Evolutionary conservation across 352 stramenopile genomes (phyloP).

Genomic region (Peronospora belbahrii): DNA sequence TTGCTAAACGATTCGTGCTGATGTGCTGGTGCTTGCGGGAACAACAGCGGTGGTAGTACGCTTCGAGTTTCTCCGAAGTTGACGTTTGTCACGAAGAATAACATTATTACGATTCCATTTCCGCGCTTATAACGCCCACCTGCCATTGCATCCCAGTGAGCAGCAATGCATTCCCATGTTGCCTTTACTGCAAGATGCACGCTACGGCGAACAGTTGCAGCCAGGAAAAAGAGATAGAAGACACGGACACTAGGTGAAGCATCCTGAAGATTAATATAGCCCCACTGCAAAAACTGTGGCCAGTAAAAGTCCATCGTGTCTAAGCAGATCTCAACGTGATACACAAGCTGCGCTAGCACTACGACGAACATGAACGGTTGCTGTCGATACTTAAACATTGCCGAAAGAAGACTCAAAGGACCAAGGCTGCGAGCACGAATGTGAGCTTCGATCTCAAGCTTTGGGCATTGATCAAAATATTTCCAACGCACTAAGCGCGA

Average conservation of each 20-base stretch:
- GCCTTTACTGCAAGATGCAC: slow-evolving; percentile 51
- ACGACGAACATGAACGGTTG: slow-evolving; percentile 65
- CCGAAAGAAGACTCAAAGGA: slow-evolving; percentile 42
- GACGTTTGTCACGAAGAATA: slow-evolving; percentile 58
- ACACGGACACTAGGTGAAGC: slow-evolving; percentile 46
- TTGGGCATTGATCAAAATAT: slow-evolving; percentile 46
- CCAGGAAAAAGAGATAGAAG: slow-evolving; percentile 58
- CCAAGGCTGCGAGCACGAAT: slow-evolving; percentile 37
- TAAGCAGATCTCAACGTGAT: slow-evolving; percentile 46
- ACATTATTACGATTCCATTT: slow-evolving; percentile 45
- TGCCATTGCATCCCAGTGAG: slow-evolving; percentile 51
- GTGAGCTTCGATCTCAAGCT: slow-evolving; percentile 33
- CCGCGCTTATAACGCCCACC: slow-evolving; percentile 33
- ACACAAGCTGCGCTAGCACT: slow-evolving; percentile 49
- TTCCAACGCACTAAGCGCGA: slow-evolving; percentile 45
- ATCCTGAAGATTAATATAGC: slow-evolving; percentile 37
- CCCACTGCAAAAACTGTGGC: slow-evolving; percentile 64
- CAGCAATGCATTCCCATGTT: slow-evolving; percentile 58
- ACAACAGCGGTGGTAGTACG: slow-evolving; percentile 40
- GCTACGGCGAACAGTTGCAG: slow-evolving; percentile 40
- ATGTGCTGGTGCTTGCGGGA: slow-evolving; percentile 31
- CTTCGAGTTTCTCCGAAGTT: slow-evolving; percentile 42
- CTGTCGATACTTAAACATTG: slow-evolving; percentile 61
- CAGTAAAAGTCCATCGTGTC: slow-evolving; percentile 65
- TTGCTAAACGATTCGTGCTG: slow-evolving; percentile 36